These are phyloP conservation scores for Zychaea mexicana DNA, from an alignment of 371 early-diverging fungal species.

Conservation along the genomic window DNA sequence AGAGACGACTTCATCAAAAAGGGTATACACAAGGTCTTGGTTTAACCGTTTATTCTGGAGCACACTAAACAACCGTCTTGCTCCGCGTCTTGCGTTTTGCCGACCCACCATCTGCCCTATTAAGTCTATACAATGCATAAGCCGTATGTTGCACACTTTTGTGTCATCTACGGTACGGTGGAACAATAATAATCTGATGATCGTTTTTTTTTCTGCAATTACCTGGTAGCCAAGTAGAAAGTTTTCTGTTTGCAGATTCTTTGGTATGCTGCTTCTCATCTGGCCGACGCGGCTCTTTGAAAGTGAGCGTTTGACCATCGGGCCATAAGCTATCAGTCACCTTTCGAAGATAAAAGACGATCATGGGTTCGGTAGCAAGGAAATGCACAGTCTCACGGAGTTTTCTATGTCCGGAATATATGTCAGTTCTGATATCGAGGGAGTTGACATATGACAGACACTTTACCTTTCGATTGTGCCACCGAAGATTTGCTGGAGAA, in stretches of 20 bases:
- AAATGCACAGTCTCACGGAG: slow-evolving; percentile 43
- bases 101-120: slow-evolving; percentile 84
- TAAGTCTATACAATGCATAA: slow-evolving; percentile 42
- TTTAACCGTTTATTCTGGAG: slow-evolving; percentile 82
- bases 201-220: neutral
- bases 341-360: slow-evolving; percentile 39
- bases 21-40: slow-evolving; percentile 69
- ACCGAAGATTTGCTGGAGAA: slow-evolving; percentile 84
- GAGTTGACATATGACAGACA: neutral
- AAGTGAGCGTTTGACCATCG: slow-evolving; percentile 35
- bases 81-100: slow-evolving; percentile 82
- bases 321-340: slow-evolving; percentile 58
- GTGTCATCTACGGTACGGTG: no score
- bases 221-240: slow-evolving; percentile 69
- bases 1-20: slow-evolving; percentile 74
- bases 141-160: neutral
- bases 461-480: slow-evolving; percentile 80
- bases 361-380: slow-evolving; percentile 42
- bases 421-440: neutral
- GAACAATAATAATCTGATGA: neutral
- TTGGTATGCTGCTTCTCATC: slow-evolving; percentile 60
- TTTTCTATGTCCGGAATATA: slow-evolving; percentile 29
- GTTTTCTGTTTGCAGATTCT: slow-evolving; percentile 66
- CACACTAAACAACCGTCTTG: slow-evolving; percentile 67
- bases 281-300: slow-evolving; percentile 43